These are phyloP conservation scores for Paraconiothyrium sp. DNA, from an alignment of 2,329 filamentous ascomycete genomes.

Conservation along the genomic window DNA sequence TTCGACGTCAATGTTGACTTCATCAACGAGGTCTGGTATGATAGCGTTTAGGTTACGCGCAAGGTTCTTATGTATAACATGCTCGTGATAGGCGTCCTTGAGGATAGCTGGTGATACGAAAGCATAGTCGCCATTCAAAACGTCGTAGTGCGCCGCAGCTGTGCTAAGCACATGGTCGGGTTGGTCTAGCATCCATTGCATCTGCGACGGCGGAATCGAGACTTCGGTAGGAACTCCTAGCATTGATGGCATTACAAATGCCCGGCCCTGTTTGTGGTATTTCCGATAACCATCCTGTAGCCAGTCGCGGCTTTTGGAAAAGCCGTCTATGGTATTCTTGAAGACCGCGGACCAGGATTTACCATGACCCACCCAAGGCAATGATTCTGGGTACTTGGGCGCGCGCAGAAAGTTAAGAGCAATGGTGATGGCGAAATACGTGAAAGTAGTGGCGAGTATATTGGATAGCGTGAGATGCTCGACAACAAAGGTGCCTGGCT, in stretches of 20 bases:
- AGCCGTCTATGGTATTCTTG: conserved; percentile 29
- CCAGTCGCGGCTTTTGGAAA: conserved; percentile 37
- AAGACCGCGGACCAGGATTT: conserved; percentile 32
- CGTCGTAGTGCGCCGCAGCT: conserved; percentile 49
- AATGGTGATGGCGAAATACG: conserved; percentile 27
- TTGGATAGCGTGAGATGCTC: conserved; percentile 18
- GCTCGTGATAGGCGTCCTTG: conserved; percentile 52
- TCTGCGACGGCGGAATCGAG: conserved; percentile 46
- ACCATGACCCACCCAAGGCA: conserved; percentile 39
- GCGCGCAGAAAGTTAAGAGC: conserved; percentile 25
- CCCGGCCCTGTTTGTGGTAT: conserved; percentile 35
- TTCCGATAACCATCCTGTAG: conserved; percentile 31
- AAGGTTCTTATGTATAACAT: conserved; percentile 53
- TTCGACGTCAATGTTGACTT: conserved; percentile 47
- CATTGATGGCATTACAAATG: conserved; percentile 38
- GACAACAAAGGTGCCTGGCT: not conserved
- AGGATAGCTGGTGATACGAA: conserved; percentile 50
- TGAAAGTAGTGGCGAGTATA: conserved; percentile 27
- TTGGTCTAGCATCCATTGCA: conserved; percentile 55
- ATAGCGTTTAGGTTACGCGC: conserved; percentile 51
- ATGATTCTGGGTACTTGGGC: conserved; percentile 26
- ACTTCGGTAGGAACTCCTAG: conserved; percentile 39
- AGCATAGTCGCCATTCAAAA: conserved; percentile 50
- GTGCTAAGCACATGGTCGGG: conserved; percentile 53
- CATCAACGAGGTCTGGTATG: conserved; percentile 51